Percentiles rank a stretch among this genome's conserved stretches.
These are phyloP conservation scores for Dryadomyces quercus-mongolicae DNA, from an alignment of 2,329 filamentous ascomycete species.

Conservation along the genomic window DNA sequence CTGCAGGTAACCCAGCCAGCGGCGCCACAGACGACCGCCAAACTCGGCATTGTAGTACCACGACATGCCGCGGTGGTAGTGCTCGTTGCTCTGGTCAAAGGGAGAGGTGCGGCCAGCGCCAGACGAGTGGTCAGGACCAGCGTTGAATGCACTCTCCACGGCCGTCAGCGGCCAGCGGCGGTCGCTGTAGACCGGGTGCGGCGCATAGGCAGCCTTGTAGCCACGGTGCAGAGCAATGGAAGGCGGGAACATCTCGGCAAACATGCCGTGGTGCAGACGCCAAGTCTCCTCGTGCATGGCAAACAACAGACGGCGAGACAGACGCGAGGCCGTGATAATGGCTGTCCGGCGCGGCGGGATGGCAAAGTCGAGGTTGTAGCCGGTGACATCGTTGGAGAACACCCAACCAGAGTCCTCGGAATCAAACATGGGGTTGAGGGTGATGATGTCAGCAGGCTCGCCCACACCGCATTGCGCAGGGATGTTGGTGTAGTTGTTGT, in stretches of 20 bases:
- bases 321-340: constrained; percentile 59
- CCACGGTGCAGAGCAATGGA: constrained; percentile 62
- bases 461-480: constrained; percentile 49
- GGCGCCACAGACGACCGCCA: constrained; percentile 62
- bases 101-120: constrained; percentile 45
- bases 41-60: constrained; percentile 83
- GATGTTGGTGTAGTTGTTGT: constrained; percentile 12
- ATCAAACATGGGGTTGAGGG: constrained; percentile 67
- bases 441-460: constrained; percentile 65
- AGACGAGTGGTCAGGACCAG: constrained; percentile 53
- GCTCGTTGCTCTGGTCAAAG: constrained; percentile 59
- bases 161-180: constrained; percentile 59
- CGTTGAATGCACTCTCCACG: constrained; percentile 69
- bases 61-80: constrained; percentile 69
- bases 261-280: constrained; percentile 58
- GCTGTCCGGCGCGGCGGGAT: constrained; percentile 56
- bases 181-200: constrained; percentile 72
- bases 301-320: constrained; percentile 52
- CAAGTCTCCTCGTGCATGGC: constrained; percentile 67
- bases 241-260: constrained; percentile 68
- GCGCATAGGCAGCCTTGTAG: constrained; percentile 67
- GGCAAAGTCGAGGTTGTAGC: constrained; percentile 42
- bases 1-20: constrained; percentile 58
- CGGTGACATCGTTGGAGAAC: constrained; percentile 56
- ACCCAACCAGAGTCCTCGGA: constrained; percentile 61